phyloP scores from a whole-genome alignment of 805 yeast species.

The Wickerhamia fluorescens region DNA sequence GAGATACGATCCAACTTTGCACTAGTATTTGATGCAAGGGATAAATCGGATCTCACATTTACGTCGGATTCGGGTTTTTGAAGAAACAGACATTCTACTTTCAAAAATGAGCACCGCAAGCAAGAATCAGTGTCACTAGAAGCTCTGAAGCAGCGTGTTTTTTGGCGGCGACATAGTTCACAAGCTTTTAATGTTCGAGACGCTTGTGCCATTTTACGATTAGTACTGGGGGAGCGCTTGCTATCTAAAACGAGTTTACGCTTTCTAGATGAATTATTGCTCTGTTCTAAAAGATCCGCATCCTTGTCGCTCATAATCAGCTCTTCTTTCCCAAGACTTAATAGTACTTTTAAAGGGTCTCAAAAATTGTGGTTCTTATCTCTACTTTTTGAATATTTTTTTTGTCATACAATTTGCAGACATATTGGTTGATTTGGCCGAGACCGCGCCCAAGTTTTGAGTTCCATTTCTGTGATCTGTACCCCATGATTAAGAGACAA shows the following conservation, averaged over 20 bases:
- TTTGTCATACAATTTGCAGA: too few relatives aligned
- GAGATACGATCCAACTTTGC: constrained; percentile 26
- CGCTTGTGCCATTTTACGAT: constrained; percentile 13
- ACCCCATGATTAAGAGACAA: constrained; percentile 25
- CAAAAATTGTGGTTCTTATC: too few relatives aligned
- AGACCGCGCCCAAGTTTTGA: too few relatives aligned
- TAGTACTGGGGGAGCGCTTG: constrained; percentile 3
- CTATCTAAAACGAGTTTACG: too few relatives aligned
- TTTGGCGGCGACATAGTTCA: constrained; percentile 46
- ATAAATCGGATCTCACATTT: constrained; percentile 2
- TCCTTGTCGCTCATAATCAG: too few relatives aligned
- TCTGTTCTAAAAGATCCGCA: too few relatives aligned
- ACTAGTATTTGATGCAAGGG: constrained; percentile 5
- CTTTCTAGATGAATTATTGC: too few relatives aligned
- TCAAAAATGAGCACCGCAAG: constrained; percentile 50
- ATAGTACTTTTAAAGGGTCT: too few relatives aligned
- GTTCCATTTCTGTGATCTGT: constrained; percentile 16
- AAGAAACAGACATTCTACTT: constrained; percentile 49
- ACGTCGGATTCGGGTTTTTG: too few relatives aligned
- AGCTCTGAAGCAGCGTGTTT: constrained; percentile 57
- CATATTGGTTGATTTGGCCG: too few relatives aligned
- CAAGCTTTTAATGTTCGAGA: constrained; percentile 49
- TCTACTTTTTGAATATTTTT: too few relatives aligned
- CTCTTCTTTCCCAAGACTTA: too few relatives aligned
- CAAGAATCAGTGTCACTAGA: constrained; percentile 41